Conservation (phyloP, 345 rosid species). For the Psidium friedrichsthalianum region DNA sequence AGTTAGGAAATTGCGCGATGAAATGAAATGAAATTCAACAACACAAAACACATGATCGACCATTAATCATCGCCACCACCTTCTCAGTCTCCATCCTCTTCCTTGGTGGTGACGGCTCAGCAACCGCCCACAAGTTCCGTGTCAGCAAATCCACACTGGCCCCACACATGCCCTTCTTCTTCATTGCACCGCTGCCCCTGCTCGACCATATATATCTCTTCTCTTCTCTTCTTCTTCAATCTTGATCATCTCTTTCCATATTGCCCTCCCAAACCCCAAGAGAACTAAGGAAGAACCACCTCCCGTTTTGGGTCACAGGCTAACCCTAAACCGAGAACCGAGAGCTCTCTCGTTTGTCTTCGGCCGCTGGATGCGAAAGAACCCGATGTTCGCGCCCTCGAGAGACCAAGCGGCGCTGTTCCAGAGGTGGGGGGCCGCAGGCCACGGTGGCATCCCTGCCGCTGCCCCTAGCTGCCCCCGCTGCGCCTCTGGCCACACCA, state of each 20-base stretch:
- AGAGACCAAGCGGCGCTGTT: not conserved
- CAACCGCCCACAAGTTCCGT: not conserved
- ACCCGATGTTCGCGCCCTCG: not conserved
- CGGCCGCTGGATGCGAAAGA: not conserved
- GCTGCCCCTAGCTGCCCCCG: constrained; percentile 74
- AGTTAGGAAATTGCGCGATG: not conserved
- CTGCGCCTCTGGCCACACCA: constrained; percentile 78
- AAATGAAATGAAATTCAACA: not conserved
- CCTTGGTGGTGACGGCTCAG: not conserved
- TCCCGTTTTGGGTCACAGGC: not conserved
- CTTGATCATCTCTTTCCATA: not conserved
- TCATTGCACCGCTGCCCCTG: not conserved
- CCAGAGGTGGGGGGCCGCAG: not conserved
- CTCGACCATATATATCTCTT: not conserved
- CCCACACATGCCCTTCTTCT: not conserved
- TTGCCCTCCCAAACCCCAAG: not conserved
- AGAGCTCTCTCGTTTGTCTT: not conserved
- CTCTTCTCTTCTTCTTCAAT: not conserved
- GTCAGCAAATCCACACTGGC: not conserved
- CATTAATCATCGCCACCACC: not conserved
- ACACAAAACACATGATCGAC: not conserved
- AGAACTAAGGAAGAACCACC: not conserved
- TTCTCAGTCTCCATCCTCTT: not conserved
- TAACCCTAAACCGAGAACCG: not conserved
- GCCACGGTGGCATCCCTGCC: not conserved